These are phyloP conservation scores for Kodamaea ohmeri DNA, from an alignment of 1,139 yeast genomes.

Conservation along the genomic window DNA sequence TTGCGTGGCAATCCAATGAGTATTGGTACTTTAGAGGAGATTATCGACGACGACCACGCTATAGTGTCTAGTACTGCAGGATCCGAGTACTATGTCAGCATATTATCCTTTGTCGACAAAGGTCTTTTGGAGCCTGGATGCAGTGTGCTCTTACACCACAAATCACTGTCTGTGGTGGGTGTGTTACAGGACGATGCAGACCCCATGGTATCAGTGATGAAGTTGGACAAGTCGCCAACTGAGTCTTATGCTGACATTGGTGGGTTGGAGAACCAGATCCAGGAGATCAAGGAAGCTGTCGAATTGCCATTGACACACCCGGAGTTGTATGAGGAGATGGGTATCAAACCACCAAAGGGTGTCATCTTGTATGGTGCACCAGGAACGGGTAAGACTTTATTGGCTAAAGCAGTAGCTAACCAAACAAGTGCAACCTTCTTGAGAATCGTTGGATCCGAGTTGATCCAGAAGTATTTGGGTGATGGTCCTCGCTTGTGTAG, in stretches of 20 bases:
- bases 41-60: conserved; percentile 97
- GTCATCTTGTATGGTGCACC: conserved; percentile 97
- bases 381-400: conserved; percentile 98
- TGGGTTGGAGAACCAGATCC: conserved; percentile 98
- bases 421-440: conserved; percentile 93
- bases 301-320: conserved; percentile 96
- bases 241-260: conserved; percentile 98
- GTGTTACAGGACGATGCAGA: conserved; percentile 96
- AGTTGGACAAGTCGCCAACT: conserved; percentile 94
- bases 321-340: conserved; percentile 93
- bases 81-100: conserved; percentile 94
- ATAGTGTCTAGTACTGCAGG: conserved; percentile 96
- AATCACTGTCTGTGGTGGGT: conserved; percentile 92
- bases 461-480: conserved; percentile 96
- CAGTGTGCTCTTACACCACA: conserved; percentile 91
- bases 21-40: conserved; percentile 94
- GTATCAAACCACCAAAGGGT: conserved; percentile 99
- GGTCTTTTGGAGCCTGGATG: conserved; percentile 98
- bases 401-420: conserved; percentile 98
- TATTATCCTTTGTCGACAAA: conserved; percentile 95
- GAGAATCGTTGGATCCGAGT: conserved; percentile 96
- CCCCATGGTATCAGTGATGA: conserved; percentile 97
- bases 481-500: conserved; percentile 96
- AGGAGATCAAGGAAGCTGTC: conserved; percentile 97
- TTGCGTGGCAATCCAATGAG: conserved; percentile 96